Conservation (phyloP, 495 filamentous ascomycete genomes). For the Xylaria sp. region DNA sequence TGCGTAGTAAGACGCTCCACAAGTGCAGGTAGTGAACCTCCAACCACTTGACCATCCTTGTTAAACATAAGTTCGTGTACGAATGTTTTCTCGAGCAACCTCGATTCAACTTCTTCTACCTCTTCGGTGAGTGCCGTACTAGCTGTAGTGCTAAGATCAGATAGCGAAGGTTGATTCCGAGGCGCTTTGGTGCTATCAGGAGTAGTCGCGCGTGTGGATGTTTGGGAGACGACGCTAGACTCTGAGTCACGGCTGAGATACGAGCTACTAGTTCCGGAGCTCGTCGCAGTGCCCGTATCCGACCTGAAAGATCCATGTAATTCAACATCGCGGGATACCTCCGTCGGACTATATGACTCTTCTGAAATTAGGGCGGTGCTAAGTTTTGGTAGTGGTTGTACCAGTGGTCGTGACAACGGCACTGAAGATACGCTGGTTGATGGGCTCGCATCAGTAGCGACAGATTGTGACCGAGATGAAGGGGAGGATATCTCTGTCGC, state of each 20-base stretch:
- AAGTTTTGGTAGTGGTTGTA: slow-evolving; percentile 57
- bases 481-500: slow-evolving; percentile 43
- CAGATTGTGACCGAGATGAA: slow-evolving; percentile 50
- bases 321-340: slow-evolving; percentile 50
- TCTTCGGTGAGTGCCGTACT: slow-evolving; percentile 74
- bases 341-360: slow-evolving; percentile 57
- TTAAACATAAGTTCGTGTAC: slow-evolving; percentile 90
- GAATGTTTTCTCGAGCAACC: slow-evolving; percentile 81
- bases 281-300: slow-evolving; percentile 59
- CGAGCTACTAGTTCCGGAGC: slow-evolving; percentile 69
- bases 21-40: slow-evolving; percentile 87
- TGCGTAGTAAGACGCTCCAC: slow-evolving; percentile 94
- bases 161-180: slow-evolving; percentile 58
- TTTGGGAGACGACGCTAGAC: slow-evolving; percentile 77
- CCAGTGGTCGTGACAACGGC: slow-evolving; percentile 48
- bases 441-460: slow-evolving; percentile 40
- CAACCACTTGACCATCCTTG: slow-evolving; percentile 93
- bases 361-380: slow-evolving; percentile 51
- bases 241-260: slow-evolving; percentile 84
- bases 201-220: slow-evolving; percentile 89
- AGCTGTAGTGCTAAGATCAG: slow-evolving; percentile 62
- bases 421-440: slow-evolving; percentile 48
- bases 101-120: slow-evolving; percentile 77
- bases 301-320: slow-evolving; percentile 54
- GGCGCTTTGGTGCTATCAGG: slow-evolving; percentile 66